Evolutionary conservation across 83 land plant species (phyloP).

Genomic region (Diphasiastrum complanatum): DNA sequence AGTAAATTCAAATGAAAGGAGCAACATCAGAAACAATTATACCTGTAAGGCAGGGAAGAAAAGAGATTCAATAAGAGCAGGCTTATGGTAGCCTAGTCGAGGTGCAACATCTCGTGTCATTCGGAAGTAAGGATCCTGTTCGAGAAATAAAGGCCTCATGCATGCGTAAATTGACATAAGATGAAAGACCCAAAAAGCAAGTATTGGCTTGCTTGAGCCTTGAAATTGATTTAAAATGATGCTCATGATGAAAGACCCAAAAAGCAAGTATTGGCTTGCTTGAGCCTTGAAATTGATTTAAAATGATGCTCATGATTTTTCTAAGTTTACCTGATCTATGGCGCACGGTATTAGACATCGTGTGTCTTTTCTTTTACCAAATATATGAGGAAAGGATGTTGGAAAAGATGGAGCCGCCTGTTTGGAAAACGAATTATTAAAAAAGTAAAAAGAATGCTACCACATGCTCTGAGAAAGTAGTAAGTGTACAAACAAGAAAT

Average conservation of each 20-base stretch:
- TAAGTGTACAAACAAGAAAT: too few species aligned
- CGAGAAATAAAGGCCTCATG: slow-evolving; percentile 16
- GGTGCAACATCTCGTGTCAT: slow-evolving; percentile 99
- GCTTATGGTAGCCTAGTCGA: slow-evolving; percentile 76
- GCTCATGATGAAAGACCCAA: too few species aligned
- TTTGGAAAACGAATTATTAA: not conserved
- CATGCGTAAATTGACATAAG: too few species aligned
- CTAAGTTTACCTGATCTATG: slow-evolving; percentile 99
- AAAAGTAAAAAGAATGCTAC: too few species aligned
- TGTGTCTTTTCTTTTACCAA: slow-evolving; percentile 56
- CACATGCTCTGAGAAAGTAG: too few species aligned
- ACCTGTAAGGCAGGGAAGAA: slow-evolving; percentile 99
- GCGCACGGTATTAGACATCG: slow-evolving; percentile 97
- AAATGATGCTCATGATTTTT: too few species aligned
- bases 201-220: too few species aligned
- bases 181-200: too few species aligned
- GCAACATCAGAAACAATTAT: too few species aligned
- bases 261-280: too few species aligned
- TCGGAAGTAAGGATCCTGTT: slow-evolving; percentile 98
- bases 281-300: too few species aligned
- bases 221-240: too few species aligned
- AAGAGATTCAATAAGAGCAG: slow-evolving; percentile 75
- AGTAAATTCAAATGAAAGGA: slow-evolving; percentile 1
- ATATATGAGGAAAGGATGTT: slow-evolving; percentile 90
- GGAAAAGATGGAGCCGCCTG: slow-evolving; percentile 99